Evolutionary conservation across 306 rosid species (phyloP), one percentile per base, ranked within the genome.

Genomic region (Dalbergia oliveri): DNA sequence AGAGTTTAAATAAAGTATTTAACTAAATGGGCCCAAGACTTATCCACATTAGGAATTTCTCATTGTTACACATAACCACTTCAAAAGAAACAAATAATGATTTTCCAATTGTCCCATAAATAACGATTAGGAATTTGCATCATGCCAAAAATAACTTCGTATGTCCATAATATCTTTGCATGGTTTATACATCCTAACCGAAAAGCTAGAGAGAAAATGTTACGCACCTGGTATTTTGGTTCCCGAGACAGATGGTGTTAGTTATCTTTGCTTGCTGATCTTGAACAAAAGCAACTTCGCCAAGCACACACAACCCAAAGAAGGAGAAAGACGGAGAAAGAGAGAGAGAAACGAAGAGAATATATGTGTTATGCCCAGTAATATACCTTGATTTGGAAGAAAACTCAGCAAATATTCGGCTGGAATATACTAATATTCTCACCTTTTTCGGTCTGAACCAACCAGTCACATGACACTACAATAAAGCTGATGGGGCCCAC

Each of bases 151-250:
- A 18, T 4, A 35, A 10, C 13, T 77, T 35, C 0, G 45, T 14
- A 69, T 3, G 19, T 45, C 13, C 41, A 4, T 8, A 13, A 33
- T 4, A 58, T 66, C 61, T 57, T 75, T 58, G 58, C 64, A 35
- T 13, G 63, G n/a, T 23, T 64, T 1, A 19, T 19, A 43, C 11
- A 34, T 16, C 11, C 35, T 10, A n/a, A 69, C 21, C 1, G 14
- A 49, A 31, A 31, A 72, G 19, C 26, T 11, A 51, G 21, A 43
- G 75, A 83, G 79, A 72, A 79, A 77, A 37, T 6, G 41, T 37
- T 37, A 37, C 72, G 56, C 79, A 77, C 89, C 89, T 72, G 78
- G 66, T 4, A 50, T 56, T 76, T 69, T 58, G 78, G 26, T 39
- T 61, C 37, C 47, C 57, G 71, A 65, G 50, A 51, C n/a, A 51